Percentiles rank a stretch among this genome's conserved stretches.
These are phyloP conservation scores for Parastagonospora nodorum DNA, from an alignment of 2,329 filamentous ascomycete genomes.

Conservation along the genomic window DNA sequence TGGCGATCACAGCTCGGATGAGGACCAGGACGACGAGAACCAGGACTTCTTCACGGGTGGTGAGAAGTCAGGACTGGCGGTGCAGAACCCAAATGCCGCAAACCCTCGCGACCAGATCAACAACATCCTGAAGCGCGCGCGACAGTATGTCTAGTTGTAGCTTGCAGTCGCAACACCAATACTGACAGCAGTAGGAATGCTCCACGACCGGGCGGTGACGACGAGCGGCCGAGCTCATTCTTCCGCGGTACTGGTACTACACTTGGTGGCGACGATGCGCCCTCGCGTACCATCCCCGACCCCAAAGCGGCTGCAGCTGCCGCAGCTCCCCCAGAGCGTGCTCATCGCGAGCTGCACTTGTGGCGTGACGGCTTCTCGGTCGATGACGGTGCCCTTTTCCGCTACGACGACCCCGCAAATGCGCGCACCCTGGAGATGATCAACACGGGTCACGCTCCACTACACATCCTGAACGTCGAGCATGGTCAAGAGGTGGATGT, in stretches of 20 bases:
- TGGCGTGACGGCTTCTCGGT: slow-evolving; percentile 87
- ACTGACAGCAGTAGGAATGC: slow-evolving; percentile 59
- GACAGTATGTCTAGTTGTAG: slow-evolving; percentile 40
- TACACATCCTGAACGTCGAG: slow-evolving; percentile 77
- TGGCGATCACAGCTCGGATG: slow-evolving; percentile 60
- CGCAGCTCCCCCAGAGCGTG: slow-evolving; percentile 53
- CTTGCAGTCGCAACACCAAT: background rate
- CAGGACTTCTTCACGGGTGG: slow-evolving; percentile 80
- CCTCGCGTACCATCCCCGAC: slow-evolving; percentile 71
- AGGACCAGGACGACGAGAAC: slow-evolving; percentile 64
- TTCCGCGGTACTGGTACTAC: slow-evolving; percentile 77
- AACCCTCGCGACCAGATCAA: slow-evolving; percentile 56
- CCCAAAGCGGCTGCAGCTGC: slow-evolving; percentile 50
- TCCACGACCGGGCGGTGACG: slow-evolving; percentile 61
- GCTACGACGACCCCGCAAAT: slow-evolving; percentile 80
- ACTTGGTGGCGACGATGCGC: slow-evolving; percentile 76
- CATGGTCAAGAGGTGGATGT: slow-evolving; percentile 78
- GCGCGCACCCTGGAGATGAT: slow-evolving; percentile 75
- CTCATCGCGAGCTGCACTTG: slow-evolving; percentile 74
- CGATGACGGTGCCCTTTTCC: slow-evolving; percentile 76
- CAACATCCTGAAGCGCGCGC: slow-evolving; percentile 56
- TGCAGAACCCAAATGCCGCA: slow-evolving; percentile 65
- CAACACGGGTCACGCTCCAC: slow-evolving; percentile 73
- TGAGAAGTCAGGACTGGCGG: slow-evolving; percentile 78
- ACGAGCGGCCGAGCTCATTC: slow-evolving; percentile 55